Base-by-base conservation (phyloP, 2,329 filamentous ascomycete genomes). In the Verticillium nonalfalfae region DNA sequence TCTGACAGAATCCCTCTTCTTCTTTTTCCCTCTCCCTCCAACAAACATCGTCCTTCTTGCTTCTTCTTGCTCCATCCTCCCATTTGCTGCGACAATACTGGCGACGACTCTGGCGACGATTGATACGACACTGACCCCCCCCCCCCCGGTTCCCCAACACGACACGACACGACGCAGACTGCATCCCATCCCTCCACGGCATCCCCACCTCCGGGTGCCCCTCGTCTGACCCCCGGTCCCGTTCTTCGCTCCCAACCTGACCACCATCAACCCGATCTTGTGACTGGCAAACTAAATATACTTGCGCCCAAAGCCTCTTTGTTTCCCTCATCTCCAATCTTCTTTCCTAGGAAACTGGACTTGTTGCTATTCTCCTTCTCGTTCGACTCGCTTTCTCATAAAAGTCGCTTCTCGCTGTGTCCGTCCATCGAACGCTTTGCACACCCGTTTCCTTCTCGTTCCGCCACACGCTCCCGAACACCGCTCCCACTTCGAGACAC, bases 341-440 rank as follows among this genome's bases (percentile, higher is more conserved):
- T 21, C 11, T 35, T 34, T 7, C 9, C 50, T 9, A 31, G 55
- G 55, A 56, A 34, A 56, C 54, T 34, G 34, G 34, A 61, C 65
- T 62, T 72, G 70, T 75, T 75, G 73, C 18, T 45, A 14, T 21
- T n/a, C 14, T 18, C n/a, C n/a, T n/a, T 36, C 13, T 36, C 5
- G 13, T 7, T 26, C 45, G 45, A 50, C 45, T 3, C 45, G 26
- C 26, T 50, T 50, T 50, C 45, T 26, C n/a, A 26, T 18, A n/a
- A 26, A 26, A 50, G 45, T 50, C 45, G 18, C n/a, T 50, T 26
- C 45, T 50, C 45, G 45, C 45, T 50, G 3, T 50, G 45, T 50
- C 45, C 45, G 21, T 21, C 45, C 45, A 21, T 40, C 45, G 7
- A n/a, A 10, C 45, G 45, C 45, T 50, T 26, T 50, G n/a, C 45